A percentile compares a stretch with the other conserved stretches of the same genome.
phyloP scores from a whole-genome alignment of 2,329 filamentous ascomycete genomes.

The Samsoniella hepiali region DNA sequence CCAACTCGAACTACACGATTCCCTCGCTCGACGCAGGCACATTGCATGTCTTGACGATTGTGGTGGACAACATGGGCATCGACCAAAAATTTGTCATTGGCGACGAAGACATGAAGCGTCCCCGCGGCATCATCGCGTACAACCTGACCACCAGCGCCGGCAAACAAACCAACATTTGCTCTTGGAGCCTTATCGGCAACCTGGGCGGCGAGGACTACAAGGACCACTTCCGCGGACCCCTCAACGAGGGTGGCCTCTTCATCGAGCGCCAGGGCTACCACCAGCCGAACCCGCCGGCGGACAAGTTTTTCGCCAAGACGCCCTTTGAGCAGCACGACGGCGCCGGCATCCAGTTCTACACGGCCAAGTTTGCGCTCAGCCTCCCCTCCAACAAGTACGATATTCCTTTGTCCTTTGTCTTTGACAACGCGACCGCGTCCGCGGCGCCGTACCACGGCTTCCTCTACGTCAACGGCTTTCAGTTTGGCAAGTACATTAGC shows the following conservation, averaged over 20 bases:
- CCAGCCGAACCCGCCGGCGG: slow-evolving; percentile 42
- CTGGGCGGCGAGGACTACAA: slow-evolving; percentile 56
- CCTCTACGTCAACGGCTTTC: slow-evolving; percentile 68
- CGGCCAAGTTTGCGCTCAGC: slow-evolving; percentile 50
- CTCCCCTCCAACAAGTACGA: slow-evolving; percentile 49
- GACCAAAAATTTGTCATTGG: slow-evolving; percentile 60
- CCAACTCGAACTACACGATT: slow-evolving; percentile 54
- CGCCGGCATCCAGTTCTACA: slow-evolving; percentile 55
- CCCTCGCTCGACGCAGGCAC: slow-evolving; percentile 48
- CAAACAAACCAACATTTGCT: slow-evolving; percentile 40
- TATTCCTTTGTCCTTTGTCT: slow-evolving; percentile 53
- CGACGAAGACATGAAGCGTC: slow-evolving; percentile 54
- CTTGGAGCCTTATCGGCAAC: slow-evolving; percentile 63
- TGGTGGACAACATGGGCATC: slow-evolving; percentile 67
- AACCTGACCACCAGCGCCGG: slow-evolving; percentile 40
- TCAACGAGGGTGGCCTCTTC: slow-evolving; percentile 60
- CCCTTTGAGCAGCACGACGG: slow-evolving; percentile 20
- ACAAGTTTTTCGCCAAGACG: slow-evolving; percentile 31
- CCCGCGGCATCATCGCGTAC: slow-evolving; percentile 57
- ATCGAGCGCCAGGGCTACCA: slow-evolving; percentile 56
- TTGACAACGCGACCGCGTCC: slow-evolving; percentile 42
- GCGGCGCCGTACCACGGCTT: slow-evolving; percentile 49
- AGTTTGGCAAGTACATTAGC: slow-evolving; percentile 54
- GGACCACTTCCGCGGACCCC: slow-evolving; percentile 52
- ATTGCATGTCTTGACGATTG: slow-evolving; percentile 59